A percentile compares a stretch with the other conserved stretches of the same genome.
Evolutionary conservation across 2,329 filamentous ascomycete genomes (phyloP).

Genomic region (Epichloe bromicola): DNA sequence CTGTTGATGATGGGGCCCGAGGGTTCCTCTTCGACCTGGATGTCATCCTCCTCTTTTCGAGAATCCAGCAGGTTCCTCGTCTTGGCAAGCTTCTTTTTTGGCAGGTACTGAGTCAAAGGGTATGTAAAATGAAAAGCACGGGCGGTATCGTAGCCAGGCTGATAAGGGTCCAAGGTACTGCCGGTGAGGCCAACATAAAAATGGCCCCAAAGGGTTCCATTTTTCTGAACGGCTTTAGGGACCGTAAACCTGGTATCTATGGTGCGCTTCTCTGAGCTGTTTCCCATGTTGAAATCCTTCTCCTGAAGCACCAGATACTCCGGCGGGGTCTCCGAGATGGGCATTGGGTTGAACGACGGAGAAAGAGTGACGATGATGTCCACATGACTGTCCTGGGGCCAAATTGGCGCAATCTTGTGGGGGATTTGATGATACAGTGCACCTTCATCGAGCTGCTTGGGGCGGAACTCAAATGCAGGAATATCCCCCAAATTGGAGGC

Average conservation of each 20-base stretch:
- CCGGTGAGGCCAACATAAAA: slow-evolving; percentile 78
- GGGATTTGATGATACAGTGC: slow-evolving; percentile 54
- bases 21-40: slow-evolving; percentile 35
- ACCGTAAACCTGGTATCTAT: slow-evolving; percentile 67
- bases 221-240: slow-evolving; percentile 70
- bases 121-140: slow-evolving; percentile 74
- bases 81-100: slow-evolving; percentile 86
- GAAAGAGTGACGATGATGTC: slow-evolving; percentile 82
- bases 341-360: slow-evolving; percentile 54
- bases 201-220: slow-evolving; percentile 89
- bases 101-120: slow-evolving; percentile 77
- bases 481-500: slow-evolving; percentile 42
- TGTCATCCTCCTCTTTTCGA: slow-evolving; percentile 29
- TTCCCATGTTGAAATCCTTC: slow-evolving; percentile 64
- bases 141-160: slow-evolving; percentile 56
- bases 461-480: slow-evolving; percentile 52
- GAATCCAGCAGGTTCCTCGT: slow-evolving; percentile 71
- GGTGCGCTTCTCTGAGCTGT: slow-evolving; percentile 65
- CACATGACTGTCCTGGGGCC: slow-evolving; percentile 64
- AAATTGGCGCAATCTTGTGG: slow-evolving; percentile 69
- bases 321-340: slow-evolving; percentile 50
- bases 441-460: slow-evolving; percentile 44
- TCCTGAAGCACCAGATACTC: slow-evolving; percentile 68
- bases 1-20: slow-evolving; percentile 61
- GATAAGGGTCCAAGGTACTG: slow-evolving; percentile 60